These are phyloP conservation scores for Hymenoscyphus fraxineus DNA, from an alignment of 2,329 filamentous ascomycete species.

Conservation along the genomic window DNA sequence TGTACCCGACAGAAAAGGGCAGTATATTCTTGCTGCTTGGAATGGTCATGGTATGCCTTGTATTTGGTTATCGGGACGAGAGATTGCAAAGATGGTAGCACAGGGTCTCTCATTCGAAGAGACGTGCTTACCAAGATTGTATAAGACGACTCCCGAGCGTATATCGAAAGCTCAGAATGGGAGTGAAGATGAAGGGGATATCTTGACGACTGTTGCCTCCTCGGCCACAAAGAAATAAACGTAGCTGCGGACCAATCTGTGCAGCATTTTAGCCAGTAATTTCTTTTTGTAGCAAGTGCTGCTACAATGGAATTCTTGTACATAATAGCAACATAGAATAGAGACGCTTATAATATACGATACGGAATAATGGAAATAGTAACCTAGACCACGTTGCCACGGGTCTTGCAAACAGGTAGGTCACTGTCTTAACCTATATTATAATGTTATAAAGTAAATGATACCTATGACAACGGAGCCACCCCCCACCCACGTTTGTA, in stretches of 20 bases:
- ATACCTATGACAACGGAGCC: too few relatives aligned
- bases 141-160: conserved; percentile 7
- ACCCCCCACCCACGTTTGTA: too few relatives aligned
- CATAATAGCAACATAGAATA: background rate
- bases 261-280: background rate
- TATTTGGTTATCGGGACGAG: conserved; percentile 6
- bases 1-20: conserved; percentile 39
- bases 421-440: background rate
- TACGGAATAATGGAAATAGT: background rate
- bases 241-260: background rate
- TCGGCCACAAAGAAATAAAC: background rate
- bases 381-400: background rate
- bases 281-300: background rate
- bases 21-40: conserved; percentile 48
- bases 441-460: background rate
- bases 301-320: background rate
- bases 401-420: too few relatives aligned
- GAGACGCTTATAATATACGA: background rate
- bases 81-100: conserved; percentile 3
- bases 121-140: conserved; percentile 6
- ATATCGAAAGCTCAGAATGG: background rate
- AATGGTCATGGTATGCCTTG: conserved; percentile 49
- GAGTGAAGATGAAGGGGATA: background rate
- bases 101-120: conserved; percentile 3
- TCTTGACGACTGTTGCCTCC: background rate